These are phyloP conservation scores for Lanmaoa rubissima DNA, from an alignment of 768 basidiomycete genomes.

Conservation along the genomic window DNA sequence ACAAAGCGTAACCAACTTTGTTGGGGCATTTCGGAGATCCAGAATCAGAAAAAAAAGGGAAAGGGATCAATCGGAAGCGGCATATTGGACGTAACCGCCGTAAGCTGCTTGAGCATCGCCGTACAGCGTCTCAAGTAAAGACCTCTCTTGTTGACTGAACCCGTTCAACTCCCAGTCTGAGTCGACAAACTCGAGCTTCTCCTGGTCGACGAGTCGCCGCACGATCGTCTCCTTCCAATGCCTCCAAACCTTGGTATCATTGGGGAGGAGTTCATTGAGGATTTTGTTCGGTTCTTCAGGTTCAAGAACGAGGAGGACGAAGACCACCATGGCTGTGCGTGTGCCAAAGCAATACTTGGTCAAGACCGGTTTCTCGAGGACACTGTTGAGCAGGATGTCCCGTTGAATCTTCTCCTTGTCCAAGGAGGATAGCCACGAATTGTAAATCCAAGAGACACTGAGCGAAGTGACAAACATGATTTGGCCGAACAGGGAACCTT, in stretches of 20 bases:
- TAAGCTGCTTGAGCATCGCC: conserved; percentile 27
- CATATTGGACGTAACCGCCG: conserved; percentile 17
- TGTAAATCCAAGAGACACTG: conserved; percentile 36
- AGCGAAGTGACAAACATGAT: conserved; percentile 35
- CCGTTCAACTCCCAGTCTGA: conserved; percentile 23
- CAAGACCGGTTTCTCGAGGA: conserved; percentile 23
- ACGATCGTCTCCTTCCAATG: conserved; percentile 24
- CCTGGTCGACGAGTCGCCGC: conserved; percentile 10
- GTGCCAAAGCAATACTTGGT: conserved; percentile 28
- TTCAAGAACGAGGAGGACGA: conserved; percentile 22
- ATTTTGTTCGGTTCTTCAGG: conserved; percentile 21
- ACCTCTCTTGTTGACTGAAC: conserved; percentile 16
- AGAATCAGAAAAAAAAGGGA: neutral
- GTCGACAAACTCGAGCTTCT: conserved; percentile 23
- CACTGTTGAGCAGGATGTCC: conserved; percentile 21
- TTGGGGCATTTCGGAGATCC: too few relatives aligned
- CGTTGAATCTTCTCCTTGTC: conserved; percentile 34
- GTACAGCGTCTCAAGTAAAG: conserved; percentile 24
- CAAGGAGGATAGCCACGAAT: conserved; percentile 37
- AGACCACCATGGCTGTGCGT: conserved; percentile 26
- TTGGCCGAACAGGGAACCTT: conserved; percentile 34
- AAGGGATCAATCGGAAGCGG: conserved; percentile 6
- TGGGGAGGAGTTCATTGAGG: conserved; percentile 26
- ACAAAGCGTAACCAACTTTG: neutral
- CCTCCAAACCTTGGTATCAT: conserved; percentile 31